Percentiles rank a stretch among this genome's conserved stretches.
phyloP scores from a whole-genome alignment of 2,329 filamentous ascomycete species.

The Nothophoma quercina region DNA sequence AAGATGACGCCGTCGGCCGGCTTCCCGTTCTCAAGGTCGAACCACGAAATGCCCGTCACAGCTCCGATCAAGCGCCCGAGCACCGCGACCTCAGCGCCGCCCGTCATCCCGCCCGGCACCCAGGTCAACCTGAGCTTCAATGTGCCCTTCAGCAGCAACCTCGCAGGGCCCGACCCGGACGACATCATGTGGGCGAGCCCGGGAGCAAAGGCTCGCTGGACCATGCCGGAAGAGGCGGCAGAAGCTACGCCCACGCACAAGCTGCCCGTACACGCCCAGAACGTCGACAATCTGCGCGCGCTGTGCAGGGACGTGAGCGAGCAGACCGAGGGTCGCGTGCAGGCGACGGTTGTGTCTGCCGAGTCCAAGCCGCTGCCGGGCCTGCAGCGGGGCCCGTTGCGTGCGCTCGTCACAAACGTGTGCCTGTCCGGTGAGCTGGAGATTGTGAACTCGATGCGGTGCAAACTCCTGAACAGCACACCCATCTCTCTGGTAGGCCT shows the following conservation, averaged over 20 bases:
- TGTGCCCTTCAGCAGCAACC: constrained; percentile 91
- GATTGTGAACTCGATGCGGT: constrained; percentile 86
- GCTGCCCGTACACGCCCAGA: constrained; percentile 88
- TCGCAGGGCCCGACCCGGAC: constrained; percentile 90
- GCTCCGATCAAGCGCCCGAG: constrained; percentile 65
- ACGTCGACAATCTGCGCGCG: constrained; percentile 78
- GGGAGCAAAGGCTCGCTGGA: constrained; percentile 90
- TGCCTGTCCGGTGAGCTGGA: constrained; percentile 89
- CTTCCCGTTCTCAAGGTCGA: constrained; percentile 68
- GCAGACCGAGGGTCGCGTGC: constrained; percentile 67
- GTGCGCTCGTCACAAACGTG: constrained; percentile 75
- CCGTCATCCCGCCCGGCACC: constrained; percentile 75
- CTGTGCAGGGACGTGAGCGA: constrained; percentile 84
- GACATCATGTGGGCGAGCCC: constrained; percentile 93
- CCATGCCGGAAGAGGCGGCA: constrained; percentile 84
- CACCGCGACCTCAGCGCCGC: constrained; percentile 57
- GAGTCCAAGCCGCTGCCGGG: constrained; percentile 70
- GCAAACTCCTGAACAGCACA: constrained; percentile 88
- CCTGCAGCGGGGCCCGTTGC: constrained; percentile 58
- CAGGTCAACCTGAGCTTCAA: constrained; percentile 96
- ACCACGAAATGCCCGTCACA: constrained; percentile 61
- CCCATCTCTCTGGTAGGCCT: constrained; percentile 85
- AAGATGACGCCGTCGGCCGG: constrained; percentile 68
- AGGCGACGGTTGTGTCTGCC: constrained; percentile 84
- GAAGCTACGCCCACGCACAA: constrained; percentile 87